A percentile compares a stretch with the other conserved stretches of the same genome.
phyloP scores from a whole-genome alignment of 2,329 filamentous ascomycete genomes.

The Penicillium hesseltinei region DNA sequence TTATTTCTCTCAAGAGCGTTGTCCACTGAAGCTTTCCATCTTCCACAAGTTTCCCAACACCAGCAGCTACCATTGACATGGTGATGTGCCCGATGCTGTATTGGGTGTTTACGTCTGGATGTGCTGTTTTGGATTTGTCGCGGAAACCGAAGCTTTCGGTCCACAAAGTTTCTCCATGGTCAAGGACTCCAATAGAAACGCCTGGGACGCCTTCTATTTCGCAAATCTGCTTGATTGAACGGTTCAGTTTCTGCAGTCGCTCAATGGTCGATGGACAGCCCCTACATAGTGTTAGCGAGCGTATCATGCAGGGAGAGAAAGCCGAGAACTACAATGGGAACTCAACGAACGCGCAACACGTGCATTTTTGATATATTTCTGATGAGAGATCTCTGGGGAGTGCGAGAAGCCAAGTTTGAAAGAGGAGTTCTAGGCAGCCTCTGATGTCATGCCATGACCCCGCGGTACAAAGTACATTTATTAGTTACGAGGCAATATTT shows the following conservation, averaged over 20 bases:
- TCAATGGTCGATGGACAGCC: neutral
- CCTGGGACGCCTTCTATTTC: neutral
- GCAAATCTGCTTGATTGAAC: neutral
- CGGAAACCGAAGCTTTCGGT: conserved; percentile 3
- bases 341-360: too few species aligned
- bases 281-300: neutral
- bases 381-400: neutral
- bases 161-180: neutral
- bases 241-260: neutral
- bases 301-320: neutral
- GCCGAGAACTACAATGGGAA: too few species aligned
- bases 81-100: conserved; percentile 3
- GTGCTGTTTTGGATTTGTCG: neutral
- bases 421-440: neutral
- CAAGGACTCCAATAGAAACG: conserved; percentile 1
- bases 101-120: neutral
- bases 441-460: neutral
- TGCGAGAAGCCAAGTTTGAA: neutral
- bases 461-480: neutral
- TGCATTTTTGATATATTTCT: neutral
- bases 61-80: conserved; percentile 1
- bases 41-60: conserved; percentile 1
- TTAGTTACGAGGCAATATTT: neutral
- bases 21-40: conserved; percentile 4
- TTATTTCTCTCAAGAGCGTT: neutral